Evolutionary conservation across 345 rosid genomes (phyloP).

Genomic region (Hibiscus trionum): DNA sequence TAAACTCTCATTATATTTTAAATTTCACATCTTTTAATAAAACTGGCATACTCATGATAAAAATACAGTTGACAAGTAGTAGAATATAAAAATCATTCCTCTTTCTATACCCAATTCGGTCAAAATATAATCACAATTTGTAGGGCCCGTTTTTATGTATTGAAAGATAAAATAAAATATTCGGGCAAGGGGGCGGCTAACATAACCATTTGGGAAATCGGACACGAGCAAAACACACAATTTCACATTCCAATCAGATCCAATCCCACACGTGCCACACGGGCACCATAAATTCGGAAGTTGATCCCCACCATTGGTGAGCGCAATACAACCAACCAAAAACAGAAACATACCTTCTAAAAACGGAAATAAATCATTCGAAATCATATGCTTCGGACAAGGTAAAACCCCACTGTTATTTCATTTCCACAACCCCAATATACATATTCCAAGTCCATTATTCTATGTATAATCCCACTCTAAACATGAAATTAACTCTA

Average conservation of each 20-base stretch:
- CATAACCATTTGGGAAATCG: neutral
- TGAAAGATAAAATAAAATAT: too few relatives aligned
- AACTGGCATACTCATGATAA: too few relatives aligned
- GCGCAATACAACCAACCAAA: neutral
- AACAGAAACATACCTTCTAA: neutral
- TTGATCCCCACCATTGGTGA: neutral
- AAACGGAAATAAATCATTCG: neutral
- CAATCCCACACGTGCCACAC: neutral
- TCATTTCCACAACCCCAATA: slow-evolving; percentile 8
- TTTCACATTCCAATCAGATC: too few relatives aligned
- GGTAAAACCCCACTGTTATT: slow-evolving; percentile 1
- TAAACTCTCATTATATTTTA: too few relatives aligned
- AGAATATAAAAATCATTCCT: too few relatives aligned
- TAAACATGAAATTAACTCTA: too few relatives aligned
- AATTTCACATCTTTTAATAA: too few relatives aligned
- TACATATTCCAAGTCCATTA: too few relatives aligned
- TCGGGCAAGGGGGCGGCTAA: neutral
- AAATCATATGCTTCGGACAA: neutral
- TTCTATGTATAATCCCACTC: neutral
- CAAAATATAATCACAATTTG: too few relatives aligned
- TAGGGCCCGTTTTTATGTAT: too few relatives aligned
- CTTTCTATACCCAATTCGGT: too few relatives aligned
- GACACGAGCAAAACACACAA: neutral
- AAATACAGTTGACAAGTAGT: too few relatives aligned
- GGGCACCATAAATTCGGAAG: neutral